phyloP scores from a whole-genome alignment of 257 asterid species.

The Penstemon newberryi region DNA sequence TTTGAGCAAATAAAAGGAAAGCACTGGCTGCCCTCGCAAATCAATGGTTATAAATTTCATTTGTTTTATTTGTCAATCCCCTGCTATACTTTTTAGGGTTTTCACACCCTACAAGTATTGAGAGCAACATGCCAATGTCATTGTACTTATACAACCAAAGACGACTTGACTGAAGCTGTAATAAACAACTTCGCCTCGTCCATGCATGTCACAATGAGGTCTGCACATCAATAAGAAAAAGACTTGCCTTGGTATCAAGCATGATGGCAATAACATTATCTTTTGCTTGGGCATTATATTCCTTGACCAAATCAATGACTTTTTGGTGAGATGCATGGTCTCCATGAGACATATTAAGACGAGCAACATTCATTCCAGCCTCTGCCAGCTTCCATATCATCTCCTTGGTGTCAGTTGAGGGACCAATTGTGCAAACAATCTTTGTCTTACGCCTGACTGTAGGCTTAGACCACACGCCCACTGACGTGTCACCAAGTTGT shows the following conservation, averaged over 20 bases:
- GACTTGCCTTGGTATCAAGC: constrained; percentile 96
- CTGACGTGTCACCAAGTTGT: constrained; percentile 57
- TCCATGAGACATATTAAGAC: constrained; percentile 96
- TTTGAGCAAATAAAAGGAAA: constrained; percentile 7
- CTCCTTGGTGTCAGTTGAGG: constrained; percentile 84
- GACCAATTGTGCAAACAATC: constrained; percentile 97
- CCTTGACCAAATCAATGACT: constrained; percentile 96
- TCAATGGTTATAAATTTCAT: neutral
- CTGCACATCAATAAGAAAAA: neutral
- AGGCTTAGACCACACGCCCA: constrained; percentile 73
- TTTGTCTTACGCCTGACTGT: constrained; percentile 87
- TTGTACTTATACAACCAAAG: neutral
- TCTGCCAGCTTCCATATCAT: constrained; percentile 99
- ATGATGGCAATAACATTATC: constrained; percentile 95
- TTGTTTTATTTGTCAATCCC: neutral
- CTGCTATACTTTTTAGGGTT: neutral
- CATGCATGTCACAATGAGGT: neutral
- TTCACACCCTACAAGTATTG: neutral
- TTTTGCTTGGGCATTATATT: constrained; percentile 82
- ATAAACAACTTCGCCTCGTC: neutral
- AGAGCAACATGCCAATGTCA: neutral
- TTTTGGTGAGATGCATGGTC: constrained; percentile 98
- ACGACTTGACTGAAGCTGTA: neutral
- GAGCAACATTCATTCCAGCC: constrained; percentile 99
- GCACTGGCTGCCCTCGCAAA: neutral